Percentiles rank a stretch among this genome's conserved stretches.
Evolutionary conservation across 768 basidiomycete genomes (phyloP).

Genomic region (Psilocybe tampanensis): DNA sequence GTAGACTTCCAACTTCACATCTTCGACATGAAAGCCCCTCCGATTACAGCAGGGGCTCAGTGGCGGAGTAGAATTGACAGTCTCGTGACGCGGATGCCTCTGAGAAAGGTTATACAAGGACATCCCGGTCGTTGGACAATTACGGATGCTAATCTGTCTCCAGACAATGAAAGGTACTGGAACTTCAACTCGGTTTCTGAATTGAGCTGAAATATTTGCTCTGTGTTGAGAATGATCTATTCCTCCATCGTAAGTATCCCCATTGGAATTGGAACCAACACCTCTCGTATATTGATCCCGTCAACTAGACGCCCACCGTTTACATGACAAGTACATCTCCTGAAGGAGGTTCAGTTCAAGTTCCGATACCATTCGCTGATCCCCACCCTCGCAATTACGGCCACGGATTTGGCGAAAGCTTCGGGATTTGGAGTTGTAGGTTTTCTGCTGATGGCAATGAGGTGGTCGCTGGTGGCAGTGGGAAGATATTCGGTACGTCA

Average conservation of each 20-base stretch:
- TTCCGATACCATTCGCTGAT: constrained; percentile 63
- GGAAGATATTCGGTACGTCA: constrained; percentile 67
- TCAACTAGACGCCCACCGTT: constrained; percentile 60
- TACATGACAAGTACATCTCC: constrained; percentile 71
- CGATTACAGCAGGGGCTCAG: constrained; percentile 22
- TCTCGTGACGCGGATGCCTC: constrained; percentile 45
- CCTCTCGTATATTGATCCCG: neutral
- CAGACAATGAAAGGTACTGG: constrained; percentile 79
- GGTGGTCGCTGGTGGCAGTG: constrained; percentile 89
- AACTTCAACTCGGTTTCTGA: constrained; percentile 13
- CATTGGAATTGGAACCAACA: neutral
- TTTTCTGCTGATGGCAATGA: constrained; percentile 98
- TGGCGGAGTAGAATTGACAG: constrained; percentile 21
- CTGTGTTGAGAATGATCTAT: constrained; percentile 77
- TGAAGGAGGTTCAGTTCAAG: constrained; percentile 62
- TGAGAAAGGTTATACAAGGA: constrained; percentile 72
- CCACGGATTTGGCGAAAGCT: constrained; percentile 45
- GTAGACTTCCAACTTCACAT: constrained; percentile 88
- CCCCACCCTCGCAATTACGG: constrained; percentile 35
- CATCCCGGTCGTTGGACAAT: constrained; percentile 88
- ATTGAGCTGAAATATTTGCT: neutral
- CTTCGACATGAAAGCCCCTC: constrained; percentile 71
- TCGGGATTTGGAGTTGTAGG: constrained; percentile 90
- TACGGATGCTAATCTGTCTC: constrained; percentile 90
- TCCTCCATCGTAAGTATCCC: constrained; percentile 71